Conservation (phyloP, 805 yeast genomes). For the Blastobotrys attinorum region DNA sequence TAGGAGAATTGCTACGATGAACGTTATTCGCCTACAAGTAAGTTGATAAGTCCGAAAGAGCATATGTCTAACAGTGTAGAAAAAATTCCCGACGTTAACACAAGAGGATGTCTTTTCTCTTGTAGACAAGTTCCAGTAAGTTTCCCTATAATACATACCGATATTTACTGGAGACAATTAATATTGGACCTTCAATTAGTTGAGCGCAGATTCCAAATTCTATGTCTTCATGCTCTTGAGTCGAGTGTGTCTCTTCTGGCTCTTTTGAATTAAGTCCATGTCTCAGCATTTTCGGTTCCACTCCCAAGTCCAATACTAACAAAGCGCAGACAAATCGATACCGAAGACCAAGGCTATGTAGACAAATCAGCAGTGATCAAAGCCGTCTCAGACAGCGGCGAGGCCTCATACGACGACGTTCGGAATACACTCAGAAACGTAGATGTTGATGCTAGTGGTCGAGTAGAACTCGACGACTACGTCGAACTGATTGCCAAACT, state of each 20-base stretch:
- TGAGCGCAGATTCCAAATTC: no score
- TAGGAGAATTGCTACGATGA: no score
- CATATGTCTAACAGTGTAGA: slow-evolving; percentile 42
- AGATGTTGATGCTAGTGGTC: slow-evolving; percentile 92
- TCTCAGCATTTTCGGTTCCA: no score
- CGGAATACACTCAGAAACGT: slow-evolving; percentile 89
- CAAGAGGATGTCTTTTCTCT: slow-evolving; percentile 82
- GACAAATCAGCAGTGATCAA: slow-evolving; percentile 88
- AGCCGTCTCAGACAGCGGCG: slow-evolving; percentile 69
- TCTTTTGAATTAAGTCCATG: no score
- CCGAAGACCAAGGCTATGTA: slow-evolving; percentile 89
- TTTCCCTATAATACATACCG: slow-evolving; percentile 2
- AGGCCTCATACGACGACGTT: slow-evolving; percentile 81
- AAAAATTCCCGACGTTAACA: slow-evolving; percentile 74
- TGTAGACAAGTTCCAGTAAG: slow-evolving; percentile 66
- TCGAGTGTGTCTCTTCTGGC: no score
- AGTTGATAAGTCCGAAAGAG: slow-evolving; percentile 2
- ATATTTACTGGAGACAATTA: neutral
- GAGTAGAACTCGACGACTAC: slow-evolving; percentile 91
- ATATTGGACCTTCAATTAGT: neutral
- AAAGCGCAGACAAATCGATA: slow-evolving; percentile 54
- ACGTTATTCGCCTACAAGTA: slow-evolving; percentile 11
- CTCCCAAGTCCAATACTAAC: neutral
- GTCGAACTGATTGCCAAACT: slow-evolving; percentile 78
- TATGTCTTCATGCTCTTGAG: no score